Base-by-base conservation (phyloP, 106 monocot genomes). In the Dendrobium nobile region DNA sequence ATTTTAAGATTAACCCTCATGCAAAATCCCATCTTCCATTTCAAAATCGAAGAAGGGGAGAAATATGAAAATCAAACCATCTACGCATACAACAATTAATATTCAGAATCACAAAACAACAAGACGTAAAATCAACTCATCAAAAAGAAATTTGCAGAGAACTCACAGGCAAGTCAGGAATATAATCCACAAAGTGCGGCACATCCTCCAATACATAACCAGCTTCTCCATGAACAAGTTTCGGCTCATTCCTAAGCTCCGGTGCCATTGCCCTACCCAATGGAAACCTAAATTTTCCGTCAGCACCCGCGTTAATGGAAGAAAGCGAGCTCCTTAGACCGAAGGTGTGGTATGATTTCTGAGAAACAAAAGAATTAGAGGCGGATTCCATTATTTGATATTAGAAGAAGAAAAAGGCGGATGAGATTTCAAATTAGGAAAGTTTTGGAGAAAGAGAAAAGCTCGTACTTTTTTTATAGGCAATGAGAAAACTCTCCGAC, bases 191-290 rank as follows among this genome's bases (percentile, higher is more conserved):
- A 67, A 94, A 75, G 67, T 91, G 94, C 4, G 94, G 94, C 37
- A 94, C 94, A 61, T 94, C 94, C 75, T 94, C 91, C 41, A 91
- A 85, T 37, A 91, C 86, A 58, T 86, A 94, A 6, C 94, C 94
- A 20, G 73, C 54, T 1, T 94, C 91, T 18, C 94, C 91, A 13
- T 8, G 24, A 0, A 91, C 81, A 56, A 91, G 78, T 84, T 86
- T 88, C 72, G 72, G 73, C 8, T 51, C 41, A 5, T 54, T n/a
- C 42, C 10, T 81, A n/a, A 64, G 64, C 55, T 84, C 78, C 17
- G 65, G 55, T 31, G 45, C 84, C 83, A 85, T 85, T 47, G 41
- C 43, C 41, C 33, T 17, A 33, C 48, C 76, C 22, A 9, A 22
- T 44, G 77, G 48, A 54, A 1, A 18, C 73, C 64, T 27, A 37